These are phyloP conservation scores for Panellus pusillus DNA, from an alignment of 768 basidiomycete genomes.

Conservation along the genomic window DNA sequence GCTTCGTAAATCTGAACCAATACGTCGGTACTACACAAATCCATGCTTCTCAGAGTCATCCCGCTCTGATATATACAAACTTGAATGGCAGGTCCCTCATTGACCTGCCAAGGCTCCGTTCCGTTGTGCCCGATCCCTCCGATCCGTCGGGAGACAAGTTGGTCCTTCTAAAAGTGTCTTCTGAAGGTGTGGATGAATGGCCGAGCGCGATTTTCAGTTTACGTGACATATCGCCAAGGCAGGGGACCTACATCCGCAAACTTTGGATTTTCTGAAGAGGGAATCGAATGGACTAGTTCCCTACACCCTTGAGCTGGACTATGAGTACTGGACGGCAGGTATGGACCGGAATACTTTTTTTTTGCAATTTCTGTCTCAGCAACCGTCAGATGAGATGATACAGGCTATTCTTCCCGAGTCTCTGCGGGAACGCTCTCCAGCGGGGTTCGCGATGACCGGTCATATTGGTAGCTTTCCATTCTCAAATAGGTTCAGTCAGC, in stretches of 20 bases:
- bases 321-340: constrained; percentile 91
- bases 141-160: constrained; percentile 54
- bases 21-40: constrained; percentile 53
- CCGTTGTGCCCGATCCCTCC: constrained; percentile 52
- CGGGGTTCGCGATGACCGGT: constrained; percentile 84
- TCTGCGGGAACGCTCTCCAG: constrained; percentile 75
- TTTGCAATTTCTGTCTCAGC: neutral
- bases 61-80: neutral
- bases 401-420: constrained; percentile 79
- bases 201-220: neutral
- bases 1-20: constrained; percentile 55
- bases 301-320: constrained; percentile 67
- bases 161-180: constrained; percentile 62
- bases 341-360: neutral
- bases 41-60: neutral
- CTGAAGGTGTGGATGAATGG: constrained; percentile 51
- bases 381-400: constrained; percentile 75
- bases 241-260: constrained; percentile 67
- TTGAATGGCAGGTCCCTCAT: constrained; percentile 51
- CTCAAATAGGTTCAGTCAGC: neutral
- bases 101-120: constrained; percentile 67
- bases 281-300: constrained; percentile 56
- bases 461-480: constrained; percentile 68
- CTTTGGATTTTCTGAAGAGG: constrained; percentile 53
- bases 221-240: constrained; percentile 37